A percentile compares a stretch with the other conserved stretches of the same genome.
phyloP scores from a whole-genome alignment of 176 grass and related monocot species.

The Oryza officinalis region DNA sequence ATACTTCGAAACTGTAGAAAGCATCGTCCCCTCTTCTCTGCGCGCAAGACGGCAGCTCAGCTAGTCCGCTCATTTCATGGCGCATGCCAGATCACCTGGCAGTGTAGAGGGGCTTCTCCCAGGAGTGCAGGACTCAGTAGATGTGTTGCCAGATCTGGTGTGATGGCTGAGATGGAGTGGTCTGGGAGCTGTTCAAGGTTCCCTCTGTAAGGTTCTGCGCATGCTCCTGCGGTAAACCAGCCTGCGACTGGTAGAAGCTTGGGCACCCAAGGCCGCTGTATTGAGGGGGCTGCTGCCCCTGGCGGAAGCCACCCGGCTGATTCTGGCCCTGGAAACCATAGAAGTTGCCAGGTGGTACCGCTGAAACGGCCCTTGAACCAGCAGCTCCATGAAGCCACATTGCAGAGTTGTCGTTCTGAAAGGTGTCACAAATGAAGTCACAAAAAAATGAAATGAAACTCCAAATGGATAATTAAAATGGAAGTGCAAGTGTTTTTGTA shows the following conservation, averaged over 20 bases:
- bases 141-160: slow-evolving; percentile 93
- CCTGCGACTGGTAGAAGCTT: slow-evolving; percentile 78
- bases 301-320: slow-evolving; percentile 67
- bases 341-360: slow-evolving; percentile 65
- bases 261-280: slow-evolving; percentile 61
- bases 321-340: slow-evolving; percentile 77
- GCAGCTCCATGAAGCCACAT: slow-evolving; percentile 85
- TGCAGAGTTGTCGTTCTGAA: slow-evolving; percentile 62
- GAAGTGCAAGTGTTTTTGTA: neutral
- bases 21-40: slow-evolving; percentile 17
- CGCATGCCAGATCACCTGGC: slow-evolving; percentile 27
- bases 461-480: neutral
- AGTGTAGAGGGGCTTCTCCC: slow-evolving; percentile 33
- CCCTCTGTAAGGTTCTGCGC: slow-evolving; percentile 58
- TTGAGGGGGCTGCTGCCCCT: slow-evolving; percentile 74
- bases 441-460: slow-evolving; percentile 20
- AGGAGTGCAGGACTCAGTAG: slow-evolving; percentile 54
- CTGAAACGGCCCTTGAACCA: slow-evolving; percentile 75
- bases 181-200: slow-evolving; percentile 54
- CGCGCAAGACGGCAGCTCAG: slow-evolving; percentile 45
- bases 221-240: slow-evolving; percentile 59
- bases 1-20: slow-evolving; percentile 33
- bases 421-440: neutral
- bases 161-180: slow-evolving; percentile 44
- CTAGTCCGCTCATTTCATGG: slow-evolving; percentile 44